Percentiles rank a stretch among this genome's conserved stretches.
Conservation (phyloP, 139 green algal genomes). For the Coelastrella sp. region DNA sequence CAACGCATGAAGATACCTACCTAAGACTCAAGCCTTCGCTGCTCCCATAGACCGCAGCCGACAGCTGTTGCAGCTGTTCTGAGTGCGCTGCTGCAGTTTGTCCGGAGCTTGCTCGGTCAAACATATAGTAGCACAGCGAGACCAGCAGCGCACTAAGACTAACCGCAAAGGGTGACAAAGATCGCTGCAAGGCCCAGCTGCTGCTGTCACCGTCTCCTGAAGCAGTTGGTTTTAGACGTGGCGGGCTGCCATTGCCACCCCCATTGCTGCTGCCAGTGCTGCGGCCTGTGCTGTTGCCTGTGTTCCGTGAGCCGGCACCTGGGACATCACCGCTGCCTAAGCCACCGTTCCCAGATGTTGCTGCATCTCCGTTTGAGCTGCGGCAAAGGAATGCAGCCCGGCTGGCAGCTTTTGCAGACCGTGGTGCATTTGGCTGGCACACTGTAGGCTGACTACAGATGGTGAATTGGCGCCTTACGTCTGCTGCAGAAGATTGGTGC, state of each 20-base stretch:
- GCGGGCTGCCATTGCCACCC: not conserved
- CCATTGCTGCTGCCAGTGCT: not conserved
- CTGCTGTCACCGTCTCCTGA: not conserved
- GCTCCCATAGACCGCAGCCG: not conserved
- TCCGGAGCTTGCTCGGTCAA: no score
- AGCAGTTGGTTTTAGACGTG: not conserved
- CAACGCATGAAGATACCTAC: not conserved
- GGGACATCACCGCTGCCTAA: not conserved
- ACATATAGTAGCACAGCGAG: no score
- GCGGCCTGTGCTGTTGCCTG: not conserved
- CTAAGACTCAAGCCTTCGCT: not conserved
- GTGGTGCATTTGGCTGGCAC: no score
- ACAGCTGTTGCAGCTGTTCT: no score
- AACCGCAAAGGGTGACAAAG: not conserved
- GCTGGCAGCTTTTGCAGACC: no score
- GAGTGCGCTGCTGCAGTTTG: no score
- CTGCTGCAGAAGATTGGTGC: no score
- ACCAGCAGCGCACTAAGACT: no score
- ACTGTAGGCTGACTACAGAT: no score
- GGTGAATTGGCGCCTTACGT: no score
- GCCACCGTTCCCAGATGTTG: not conserved
- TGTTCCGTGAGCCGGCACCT: not conserved
- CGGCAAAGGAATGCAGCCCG: no score
- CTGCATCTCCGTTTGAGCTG: not conserved
- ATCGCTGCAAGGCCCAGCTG: not conserved